Base-by-base conservation (phyloP, 176 grass and related monocot genomes). In the Leersia perrieri region DNA sequence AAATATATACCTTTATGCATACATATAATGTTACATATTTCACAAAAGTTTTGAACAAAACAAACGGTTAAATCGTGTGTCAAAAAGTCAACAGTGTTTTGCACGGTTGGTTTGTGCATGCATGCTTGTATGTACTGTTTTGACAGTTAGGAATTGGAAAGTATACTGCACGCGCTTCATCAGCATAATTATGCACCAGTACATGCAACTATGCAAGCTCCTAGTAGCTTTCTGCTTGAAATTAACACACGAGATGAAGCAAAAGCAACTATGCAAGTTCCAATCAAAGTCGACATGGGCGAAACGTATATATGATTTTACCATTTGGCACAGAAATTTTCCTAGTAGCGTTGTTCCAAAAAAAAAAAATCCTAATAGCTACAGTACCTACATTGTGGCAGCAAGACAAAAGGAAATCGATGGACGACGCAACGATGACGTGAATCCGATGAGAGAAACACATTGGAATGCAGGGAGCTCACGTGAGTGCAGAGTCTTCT, bases 391-490 rank as follows among this genome's bases (percentile, higher is more conserved):
- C n/a, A n/a, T n/a, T n/a, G n/a, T n/a, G n/a, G n/a, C n/a, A n/a
- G n/a, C n/a, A n/a, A n/a, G n/a, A n/a, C n/a, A n/a, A n/a, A n/a
- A n/a, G n/a, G n/a, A n/a, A n/a, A 2, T 11, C 3, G 0, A 16
- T 16, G 33, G 26, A 11, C 38, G 36, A 89, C 70, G 81, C 12
- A 80, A 55, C 9, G 70, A 34, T 85, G 82, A 85, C 57, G 82
- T 33, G 26, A 11, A 63, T 71, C 13, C 13, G 40, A 80, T 55
- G 70, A 13, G 29, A 45, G 35, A 38, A 9, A 7, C 8, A 51
- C 15, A 23, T 7, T n/a, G n/a, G n/a, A n/a, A n/a, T 9, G 22
- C 45, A 29, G 34, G 65, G 65, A 23, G 11, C 13, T 72, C 79
- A 72, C 79, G 63, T 20, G 73, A 45, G 33, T 34, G 22, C 29